A percentile compares a stretch with the other conserved stretches of the same genome.
phyloP scores from a whole-genome alignment of 2,329 filamentous ascomycete genomes.

The Dryadomyces quercivorus region DNA sequence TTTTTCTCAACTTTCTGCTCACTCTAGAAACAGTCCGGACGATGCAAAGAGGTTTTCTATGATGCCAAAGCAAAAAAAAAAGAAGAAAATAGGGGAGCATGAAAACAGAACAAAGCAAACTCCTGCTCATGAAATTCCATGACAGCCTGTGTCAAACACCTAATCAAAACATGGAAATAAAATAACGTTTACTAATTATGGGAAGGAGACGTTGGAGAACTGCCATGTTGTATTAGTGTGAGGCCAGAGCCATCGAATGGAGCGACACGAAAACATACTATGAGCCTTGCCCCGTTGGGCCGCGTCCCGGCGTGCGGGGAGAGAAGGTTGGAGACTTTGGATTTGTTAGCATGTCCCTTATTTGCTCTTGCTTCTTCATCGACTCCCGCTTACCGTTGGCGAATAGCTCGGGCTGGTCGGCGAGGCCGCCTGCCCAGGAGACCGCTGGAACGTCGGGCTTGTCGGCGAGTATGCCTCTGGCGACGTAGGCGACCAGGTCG shows the following conservation, averaged over 20 bases:
- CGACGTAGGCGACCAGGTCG: constrained; percentile 69
- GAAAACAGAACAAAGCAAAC: background rate
- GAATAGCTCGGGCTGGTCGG: constrained; percentile 62
- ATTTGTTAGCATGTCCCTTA: constrained; percentile 4
- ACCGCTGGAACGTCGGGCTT: constrained; percentile 46
- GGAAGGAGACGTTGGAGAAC: constrained; percentile 26
- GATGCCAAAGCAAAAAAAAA: background rate
- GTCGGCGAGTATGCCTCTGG: constrained; percentile 51
- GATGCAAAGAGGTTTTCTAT: background rate
- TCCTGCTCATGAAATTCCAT: constrained; percentile 4
- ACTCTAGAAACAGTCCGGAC: constrained; percentile 1
- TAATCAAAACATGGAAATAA: constrained; percentile 8
- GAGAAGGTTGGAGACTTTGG: constrained; percentile 33
- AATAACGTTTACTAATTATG: constrained; percentile 19
- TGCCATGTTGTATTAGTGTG: constrained; percentile 7
- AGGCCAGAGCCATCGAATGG: background rate
- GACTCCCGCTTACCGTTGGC: constrained; percentile 34
- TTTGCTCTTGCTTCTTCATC: too few relatives aligned
- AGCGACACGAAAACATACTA: constrained; percentile 21
- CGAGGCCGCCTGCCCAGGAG: constrained; percentile 41
- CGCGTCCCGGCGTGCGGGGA: constrained; percentile 29
- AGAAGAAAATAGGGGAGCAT: background rate
- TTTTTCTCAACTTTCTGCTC: background rate
- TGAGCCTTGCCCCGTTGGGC: constrained; percentile 21
- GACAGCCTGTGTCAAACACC: constrained; percentile 8